phyloP scores from a whole-genome alignment of 2,329 filamentous ascomycete genomes.

The Cryphonectria japonica region DNA sequence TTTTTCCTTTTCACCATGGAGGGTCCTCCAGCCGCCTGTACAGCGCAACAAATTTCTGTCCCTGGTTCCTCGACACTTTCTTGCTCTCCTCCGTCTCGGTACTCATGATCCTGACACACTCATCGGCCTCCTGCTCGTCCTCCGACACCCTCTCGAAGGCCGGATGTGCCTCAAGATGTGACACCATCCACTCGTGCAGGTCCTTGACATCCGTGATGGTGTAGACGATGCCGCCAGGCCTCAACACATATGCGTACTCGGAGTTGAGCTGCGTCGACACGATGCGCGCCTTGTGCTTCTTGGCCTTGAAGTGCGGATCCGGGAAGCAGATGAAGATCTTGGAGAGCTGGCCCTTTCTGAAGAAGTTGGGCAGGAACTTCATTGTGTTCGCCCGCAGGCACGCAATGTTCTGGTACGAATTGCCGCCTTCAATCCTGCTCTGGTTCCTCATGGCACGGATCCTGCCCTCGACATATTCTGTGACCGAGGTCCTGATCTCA shows the following conservation, averaged over 20 bases:
- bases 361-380: slow-evolving; percentile 99
- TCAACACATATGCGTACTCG: slow-evolving; percentile 88
- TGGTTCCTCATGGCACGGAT: slow-evolving; percentile 79
- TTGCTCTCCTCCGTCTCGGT: slow-evolving; percentile 95
- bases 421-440: slow-evolving; percentile 46
- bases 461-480: slow-evolving; percentile 87
- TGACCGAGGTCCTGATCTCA: slow-evolving; percentile 89
- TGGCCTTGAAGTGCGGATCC: slow-evolving; percentile 95
- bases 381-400: slow-evolving; percentile 94
- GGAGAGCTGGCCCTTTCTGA: slow-evolving; percentile 75
- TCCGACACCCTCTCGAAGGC: slow-evolving; percentile 77
- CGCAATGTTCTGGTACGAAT: slow-evolving; percentile 80
- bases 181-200: slow-evolving; percentile 90
- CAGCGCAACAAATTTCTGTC: slow-evolving; percentile 87
- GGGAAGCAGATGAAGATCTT: slow-evolving; percentile 99
- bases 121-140: slow-evolving; percentile 69
- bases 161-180: slow-evolving; percentile 77
- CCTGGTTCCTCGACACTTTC: slow-evolving; percentile 90
- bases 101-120: slow-evolving; percentile 74
- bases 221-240: slow-evolving; percentile 85
- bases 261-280: slow-evolving; percentile 86
- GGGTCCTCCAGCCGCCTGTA: slow-evolving; percentile 83
- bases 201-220: slow-evolving; percentile 98
- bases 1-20: slow-evolving; percentile 59
- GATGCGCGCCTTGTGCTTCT: slow-evolving; percentile 96